Evolutionary conservation across 2,329 filamentous ascomycete species (phyloP), one percentile per base, ranked within the genome.

Genomic region (Venturia asperata): DNA sequence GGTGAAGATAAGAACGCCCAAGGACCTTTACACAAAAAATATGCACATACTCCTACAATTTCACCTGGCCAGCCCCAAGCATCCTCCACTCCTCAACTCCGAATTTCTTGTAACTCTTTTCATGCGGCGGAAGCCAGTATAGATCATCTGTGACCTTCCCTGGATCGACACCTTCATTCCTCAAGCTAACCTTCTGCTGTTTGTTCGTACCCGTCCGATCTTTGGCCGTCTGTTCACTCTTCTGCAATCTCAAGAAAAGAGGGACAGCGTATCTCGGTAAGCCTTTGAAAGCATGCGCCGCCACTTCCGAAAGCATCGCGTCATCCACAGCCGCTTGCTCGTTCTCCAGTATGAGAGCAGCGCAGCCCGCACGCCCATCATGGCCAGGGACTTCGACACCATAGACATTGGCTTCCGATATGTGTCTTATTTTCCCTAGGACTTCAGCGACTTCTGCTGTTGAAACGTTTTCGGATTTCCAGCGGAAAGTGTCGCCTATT

Each of bases 361-460:
- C 91, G 70, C 92, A 96, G 1, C 92, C 92, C 0, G 90, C 91
- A 34, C 91, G 83, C 21, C 91, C 91, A 71, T 96, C 91, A 72
- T 95, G 90, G 68, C 89, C 82, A 0, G 91, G 91, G 9, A 96
- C 76, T 52, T 85, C 75, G 2, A 96, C 89, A 45, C 91, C 91
- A 71, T 95, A 96, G 37, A 96, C 91, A 70, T 95, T 95, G 41
- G 90, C 88, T 0, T 86, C 79, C 72, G 92, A 88, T 0, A 80
- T 76, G 17, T 45, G 42, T 13, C 1, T 13, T 4, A 63, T 58
- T 17, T 39, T 56, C 21, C 89, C 87, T 0, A 96, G 76, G 0
- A 85, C 85, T 72, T 92, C 85, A n/a, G 87, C 84, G 21, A 96
- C 92, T 74, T 96, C 91, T 62, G 74, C 73, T 1, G 76, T 77